Base-by-base conservation (phyloP, 495 filamentous ascomycete genomes). In the Lophium mytilinum region DNA sequence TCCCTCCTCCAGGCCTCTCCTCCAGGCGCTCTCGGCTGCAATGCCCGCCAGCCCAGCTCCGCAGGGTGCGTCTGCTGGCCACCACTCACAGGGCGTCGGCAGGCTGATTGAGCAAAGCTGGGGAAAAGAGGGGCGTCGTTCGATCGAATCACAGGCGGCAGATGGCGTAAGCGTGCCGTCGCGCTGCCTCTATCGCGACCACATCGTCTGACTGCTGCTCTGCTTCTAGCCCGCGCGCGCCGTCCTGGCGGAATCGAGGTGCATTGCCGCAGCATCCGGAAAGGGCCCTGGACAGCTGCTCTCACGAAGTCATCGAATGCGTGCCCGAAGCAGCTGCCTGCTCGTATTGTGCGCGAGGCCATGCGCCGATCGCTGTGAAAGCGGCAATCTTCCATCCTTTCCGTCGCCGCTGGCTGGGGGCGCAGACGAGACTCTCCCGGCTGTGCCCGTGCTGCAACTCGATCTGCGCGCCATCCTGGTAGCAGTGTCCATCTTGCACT, bases 191-290 rank as follows among this genome's bases (percentile, higher is more conserved):
- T 42, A 9, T 42, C 39, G 14, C 39, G 17, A 42, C 60, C 58
- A 54, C 58, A 65, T 65, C 62, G 57, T 58, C 62, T 65, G 62
- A 65, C 62, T 65, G n/a, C 53, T 52, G n/a, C 17, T n/a, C 41
- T 9, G 41, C 19, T 37, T 49, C 41, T 9, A 19, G 39, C 37
- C 56, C 50, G 37, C 43, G 24, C 24, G 35, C 34, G 24, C 24
- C 36, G 52, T 33, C 24, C n/a, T 34, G 11, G 19, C 39, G 37
- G 45, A 50, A 54, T 37, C 61, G 34, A 19, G 46, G 47, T 45
- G 57, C 57, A 30, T 61, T 61, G 62, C 57, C 57, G 62, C 62
- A 65, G 54, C 53, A 57, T 37, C 58, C 62, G 62, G 24, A 58
- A 58, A 14, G 9, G 58, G 45, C 55, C 54, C 50, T 51, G 40